Evolutionary conservation across 1,284 basidiomycete species (phyloP), one percentile per base, ranked within the genome.

Genomic region (Trametes hirsuta): DNA sequence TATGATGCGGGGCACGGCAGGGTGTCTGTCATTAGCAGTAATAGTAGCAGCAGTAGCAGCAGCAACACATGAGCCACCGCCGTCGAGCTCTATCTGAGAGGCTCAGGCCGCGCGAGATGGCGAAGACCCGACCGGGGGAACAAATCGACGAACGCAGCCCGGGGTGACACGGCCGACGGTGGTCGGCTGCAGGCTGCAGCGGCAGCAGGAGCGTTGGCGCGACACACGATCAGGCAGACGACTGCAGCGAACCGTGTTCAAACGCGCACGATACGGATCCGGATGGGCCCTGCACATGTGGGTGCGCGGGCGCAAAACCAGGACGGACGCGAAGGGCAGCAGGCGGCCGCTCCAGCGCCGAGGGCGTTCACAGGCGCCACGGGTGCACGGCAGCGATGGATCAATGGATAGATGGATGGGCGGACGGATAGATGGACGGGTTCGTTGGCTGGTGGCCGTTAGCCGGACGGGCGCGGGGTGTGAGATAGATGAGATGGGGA

Each of bases 11-110:
- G 42, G 21, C 18, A 21, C 37, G 18, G 36, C 48, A 37, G 21
- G 42, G 34, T 40, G n/a, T 40, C 5, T 40, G 39, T 40, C 39
- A 14, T 12, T 18, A 18, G 5, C 39, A 14, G 39, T 12, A 14
- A 8, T 4, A 8, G 30, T 11, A 40, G 12, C 14, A 18, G 18
- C 18, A 18, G 39, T 12, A 14, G 30, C 5, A 8, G 30, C 39
- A 40, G 12, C 14, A 40, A 12, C 39, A 18, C 39, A 11, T 15
- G 15, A 18, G 22, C 53, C 30, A 24, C 53, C 56, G 52, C 53
- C 56, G 52, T 34, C 34, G 21, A 58, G 62, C 53, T 58, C 56
- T 64, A 64, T 53, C 56, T 56, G 59, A 64, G 45, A 51, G 54
- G 35, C 47, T 37, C 47, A 40, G 15, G 36, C 24, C 50, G 52